phyloP scores from a whole-genome alignment of 169 alveolate genomes.

The Cryptosporidium parvum region DNA sequence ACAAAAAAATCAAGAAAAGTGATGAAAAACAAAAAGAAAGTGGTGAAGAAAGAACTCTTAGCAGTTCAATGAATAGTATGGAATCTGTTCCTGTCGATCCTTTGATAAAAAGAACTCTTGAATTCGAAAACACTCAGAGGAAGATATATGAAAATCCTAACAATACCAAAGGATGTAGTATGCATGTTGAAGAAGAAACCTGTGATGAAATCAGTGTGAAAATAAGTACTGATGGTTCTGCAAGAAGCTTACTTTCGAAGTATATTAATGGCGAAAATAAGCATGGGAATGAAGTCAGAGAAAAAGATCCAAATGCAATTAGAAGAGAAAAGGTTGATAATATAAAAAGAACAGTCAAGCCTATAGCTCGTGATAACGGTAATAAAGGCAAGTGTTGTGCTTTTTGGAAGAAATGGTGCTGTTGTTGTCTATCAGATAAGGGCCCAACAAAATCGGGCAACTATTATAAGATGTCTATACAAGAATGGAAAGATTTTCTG shows the following conservation, averaged over 20 bases:
- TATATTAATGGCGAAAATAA: conserved; percentile 42
- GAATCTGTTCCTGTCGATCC: conserved; percentile 20
- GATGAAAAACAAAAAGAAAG: background rate
- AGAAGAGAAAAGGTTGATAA: conserved; percentile 36
- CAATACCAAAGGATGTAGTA: background rate
- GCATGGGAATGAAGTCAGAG: conserved; percentile 2
- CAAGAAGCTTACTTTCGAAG: conserved; percentile 26
- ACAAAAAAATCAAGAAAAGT: background rate
- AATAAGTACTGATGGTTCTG: conserved; percentile 51
- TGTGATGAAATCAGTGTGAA: conserved; percentile 33
- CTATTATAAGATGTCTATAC: conserved; percentile 37
- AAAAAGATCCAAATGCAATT: conserved; percentile 18
- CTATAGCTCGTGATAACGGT: background rate
- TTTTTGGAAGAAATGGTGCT: conserved; percentile 28
- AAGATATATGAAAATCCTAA: background rate
- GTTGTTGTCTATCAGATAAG: conserved; percentile 15
- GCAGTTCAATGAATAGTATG: conserved; percentile 22
- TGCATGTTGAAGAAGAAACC: conserved; percentile 20
- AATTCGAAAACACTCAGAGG: background rate
- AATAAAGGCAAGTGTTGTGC: conserved; percentile 24
- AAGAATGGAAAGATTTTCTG: conserved; percentile 64
- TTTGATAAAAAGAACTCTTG: conserved; percentile 19
- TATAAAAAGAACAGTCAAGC: conserved; percentile 46
- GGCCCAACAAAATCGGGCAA: conserved; percentile 29
- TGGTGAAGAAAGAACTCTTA: background rate